Evolutionary conservation across 108 stramenopile genomes (phyloP), one percentile per base, ranked within the genome.

Genomic region (Craspedostauros australis): DNA sequence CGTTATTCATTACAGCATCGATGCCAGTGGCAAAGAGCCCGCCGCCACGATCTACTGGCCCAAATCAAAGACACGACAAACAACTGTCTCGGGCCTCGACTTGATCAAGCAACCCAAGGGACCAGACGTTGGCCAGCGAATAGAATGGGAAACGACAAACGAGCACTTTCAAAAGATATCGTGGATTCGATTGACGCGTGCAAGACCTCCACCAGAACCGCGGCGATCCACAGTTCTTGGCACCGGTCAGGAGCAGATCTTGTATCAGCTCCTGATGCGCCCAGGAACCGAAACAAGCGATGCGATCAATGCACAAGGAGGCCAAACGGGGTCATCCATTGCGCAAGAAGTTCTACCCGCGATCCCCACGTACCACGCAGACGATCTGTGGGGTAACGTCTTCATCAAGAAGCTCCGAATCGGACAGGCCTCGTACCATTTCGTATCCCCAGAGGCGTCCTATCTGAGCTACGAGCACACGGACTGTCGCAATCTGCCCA

Each of bases 391-490:
- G 73, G 80, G 80, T 5, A 85, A 85, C 48, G 66, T 70, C 0
- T 85, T 76, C 29, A 66, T 62, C 47, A 80, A 85, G 40, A 63
- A 47, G 7, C 54, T 79, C 29, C 63, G 52, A 23, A 61, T 79
- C 31, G 84, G 84, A 40, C 62, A 76, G 30, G 80, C 84, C 26
- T 81, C 77, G 16, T 85, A 85, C 57, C 84, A 85, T 58, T 85
- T 85, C 54, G 14, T 74, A 8, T 58, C 66, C 2, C 52, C 51
- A 15, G 42, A 61, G 24, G 40, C 57, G 7, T 75, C 77, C 0
- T 85, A 66, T 44, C 68, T 85, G 29, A 78, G 74, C 8, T 85
- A 85, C 39, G 71, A 77, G 29, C 74, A 78, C 52, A 73, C 79
- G 1, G 39, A 46, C 39, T 75, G 74, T 21, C 8, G 46, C 5